A percentile compares a stretch with the other conserved stretches of the same genome.
phyloP scores from a whole-genome alignment of 208 protist genomes.

The Acanthamoeba castellanii region DNA sequence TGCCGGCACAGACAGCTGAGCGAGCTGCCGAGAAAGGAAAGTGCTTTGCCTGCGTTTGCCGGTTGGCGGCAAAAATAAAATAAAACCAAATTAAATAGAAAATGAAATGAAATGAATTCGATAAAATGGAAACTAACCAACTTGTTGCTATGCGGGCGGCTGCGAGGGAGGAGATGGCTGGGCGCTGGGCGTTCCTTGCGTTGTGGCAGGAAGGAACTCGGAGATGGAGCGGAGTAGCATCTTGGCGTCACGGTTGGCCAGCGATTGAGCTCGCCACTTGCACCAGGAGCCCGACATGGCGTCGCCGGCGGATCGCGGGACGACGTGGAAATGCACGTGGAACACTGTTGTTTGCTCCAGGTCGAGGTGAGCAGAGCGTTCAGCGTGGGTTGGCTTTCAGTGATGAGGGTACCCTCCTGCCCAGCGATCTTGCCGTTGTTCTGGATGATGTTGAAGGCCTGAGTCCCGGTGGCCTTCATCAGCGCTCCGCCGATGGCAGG shows the following conservation, averaged over 20 bases:
- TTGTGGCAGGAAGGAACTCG: background rate
- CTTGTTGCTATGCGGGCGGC: background rate
- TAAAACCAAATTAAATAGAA: no score
- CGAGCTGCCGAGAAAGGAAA: no score
- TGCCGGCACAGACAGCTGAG: no score
- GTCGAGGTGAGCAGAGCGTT: background rate
- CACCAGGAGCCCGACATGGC: background rate
- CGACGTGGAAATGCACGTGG: conserved; percentile 80
- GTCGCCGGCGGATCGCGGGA: conserved; percentile 68
- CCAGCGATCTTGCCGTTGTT: conserved; percentile 77
- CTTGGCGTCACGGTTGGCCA: background rate
- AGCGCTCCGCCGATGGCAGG: conserved; percentile 47
- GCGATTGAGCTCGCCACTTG: background rate
- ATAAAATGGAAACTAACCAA: no score
- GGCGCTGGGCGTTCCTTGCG: background rate
- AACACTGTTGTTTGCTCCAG: conserved; percentile 5
- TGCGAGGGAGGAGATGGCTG: background rate
- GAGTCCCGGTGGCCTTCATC: conserved; percentile 33
- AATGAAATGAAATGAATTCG: no score
- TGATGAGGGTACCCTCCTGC: conserved; percentile 38
- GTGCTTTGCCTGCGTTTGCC: background rate
- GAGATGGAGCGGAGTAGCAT: background rate
- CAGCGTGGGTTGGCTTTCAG: background rate
- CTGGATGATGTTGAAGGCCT: conserved; percentile 62
- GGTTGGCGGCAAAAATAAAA: no score